Percentiles rank a stretch among this genome's conserved stretches.
Evolutionary conservation across 2,329 filamentous ascomycete genomes (phyloP).

Genomic region (Ramularia collo-cygni): DNA sequence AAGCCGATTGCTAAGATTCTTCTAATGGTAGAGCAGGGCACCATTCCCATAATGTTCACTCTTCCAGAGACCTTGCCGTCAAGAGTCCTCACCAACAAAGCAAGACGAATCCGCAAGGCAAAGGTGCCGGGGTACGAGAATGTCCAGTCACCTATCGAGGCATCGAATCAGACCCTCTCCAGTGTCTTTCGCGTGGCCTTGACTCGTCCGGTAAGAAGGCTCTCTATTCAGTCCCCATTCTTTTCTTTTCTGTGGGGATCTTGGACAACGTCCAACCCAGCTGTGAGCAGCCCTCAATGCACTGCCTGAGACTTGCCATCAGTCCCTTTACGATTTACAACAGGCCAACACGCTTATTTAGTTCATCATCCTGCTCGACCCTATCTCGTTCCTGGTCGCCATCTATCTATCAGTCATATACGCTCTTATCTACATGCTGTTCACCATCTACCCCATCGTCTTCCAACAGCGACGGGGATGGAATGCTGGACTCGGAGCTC

Average conservation of each 20-base stretch:
- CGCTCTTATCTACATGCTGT: slow-evolving; percentile 51
- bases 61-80: slow-evolving; percentile 52
- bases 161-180: slow-evolving; percentile 36
- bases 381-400: slow-evolving; percentile 47
- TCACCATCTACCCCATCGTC: slow-evolving; percentile 52
- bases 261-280: too few relatives aligned
- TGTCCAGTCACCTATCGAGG: slow-evolving; percentile 45
- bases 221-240: too few relatives aligned
- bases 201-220: too few relatives aligned
- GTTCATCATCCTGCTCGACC: slow-evolving; percentile 48
- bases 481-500: slow-evolving; percentile 47
- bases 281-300: too few relatives aligned
- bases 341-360: too few relatives aligned
- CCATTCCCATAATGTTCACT: slow-evolving; percentile 40
- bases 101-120: slow-evolving; percentile 41
- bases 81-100: slow-evolving; percentile 47
- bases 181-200: slow-evolving; percentile 40
- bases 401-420: slow-evolving; percentile 50
- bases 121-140: slow-evolving; percentile 48
- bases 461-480: slow-evolving; percentile 48
- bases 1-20: too few relatives aligned
- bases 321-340: too few relatives aligned
- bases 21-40: too few relatives aligned
- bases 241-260: too few relatives aligned
- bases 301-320: too few relatives aligned